phyloP scores from a whole-genome alignment of 225 moss, liverwort and hornwort genomes.

The Bryoerythrophyllum caledonicum region DNA sequence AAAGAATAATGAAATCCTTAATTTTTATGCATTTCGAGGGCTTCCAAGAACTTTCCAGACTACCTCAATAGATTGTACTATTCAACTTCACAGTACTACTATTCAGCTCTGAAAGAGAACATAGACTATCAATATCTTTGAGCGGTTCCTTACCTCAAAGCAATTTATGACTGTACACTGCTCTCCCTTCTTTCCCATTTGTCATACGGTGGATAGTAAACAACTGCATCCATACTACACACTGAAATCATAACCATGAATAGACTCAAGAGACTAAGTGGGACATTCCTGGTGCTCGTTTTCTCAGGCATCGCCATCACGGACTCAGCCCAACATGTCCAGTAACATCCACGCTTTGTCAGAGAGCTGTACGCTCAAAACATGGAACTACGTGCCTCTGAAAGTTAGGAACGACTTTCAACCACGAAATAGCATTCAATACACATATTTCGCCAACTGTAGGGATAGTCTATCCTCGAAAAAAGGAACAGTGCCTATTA shows the following conservation, averaged over 20 bases:
- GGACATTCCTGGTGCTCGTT: background rate
- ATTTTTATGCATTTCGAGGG: too few relatives aligned
- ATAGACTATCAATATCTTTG: too few relatives aligned
- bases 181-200: background rate
- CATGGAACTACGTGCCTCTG: background rate
- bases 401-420: background rate
- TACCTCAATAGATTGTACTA: too few relatives aligned
- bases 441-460: background rate
- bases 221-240: background rate
- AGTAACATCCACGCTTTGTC: constrained; percentile 3
- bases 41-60: too few relatives aligned
- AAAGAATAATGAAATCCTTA: too few relatives aligned
- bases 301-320: background rate
- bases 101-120: too few relatives aligned
- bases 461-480: background rate
- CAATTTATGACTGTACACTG: background rate
- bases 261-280: background rate
- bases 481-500: background rate
- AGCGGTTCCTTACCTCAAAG: background rate
- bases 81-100: too few relatives aligned
- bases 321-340: background rate
- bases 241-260: background rate
- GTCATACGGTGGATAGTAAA: background rate
- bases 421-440: background rate
- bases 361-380: background rate